Base-by-base conservation (phyloP, 2,329 filamentous ascomycete genomes). In the Hymenoscyphus fraxineus region DNA sequence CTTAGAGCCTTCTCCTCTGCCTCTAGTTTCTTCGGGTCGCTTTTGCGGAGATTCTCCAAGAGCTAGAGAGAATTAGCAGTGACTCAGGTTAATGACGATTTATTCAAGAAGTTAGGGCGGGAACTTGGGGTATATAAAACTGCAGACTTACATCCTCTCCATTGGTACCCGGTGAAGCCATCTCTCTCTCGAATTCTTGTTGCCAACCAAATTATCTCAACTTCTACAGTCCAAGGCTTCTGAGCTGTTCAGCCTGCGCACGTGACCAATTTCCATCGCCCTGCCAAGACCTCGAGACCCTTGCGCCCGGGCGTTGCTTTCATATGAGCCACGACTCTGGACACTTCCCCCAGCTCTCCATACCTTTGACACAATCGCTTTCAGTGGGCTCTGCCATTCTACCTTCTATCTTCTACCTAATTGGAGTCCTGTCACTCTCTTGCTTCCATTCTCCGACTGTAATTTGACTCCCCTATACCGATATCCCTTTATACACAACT, bases 1-100 rank as follows among this genome's bases (percentile, higher is more conserved):
- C 85, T 84, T 72, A 88, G 77, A 64, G 85, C 83, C 71, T 84
- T 81, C 70, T 88, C 81, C 68, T 85, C 81, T 73, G 85, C 82
- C 75, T 87, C 83, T 68, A 83, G 76, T 69, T 84, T 80, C 72
- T 84, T 82, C 31, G 84, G 81, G 76, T 90, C 85, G 66, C 82
- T 82, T 74, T 83, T 80, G 76, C 81, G 82, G 71, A 87, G 80
- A 74, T 80, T 81, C 74, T 84, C 81, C 78, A 88, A 85, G 78
- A 87, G 79, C 85, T 88, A 73, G 64, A 64, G 22, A 54, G 3
- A 62, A 65, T 71, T 60, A 70, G 68, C 70, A 32, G 68, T 65
- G 61, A 55, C 6, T 39, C 59, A 15, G 1, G 2, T 10, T 47
- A 12, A 60, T 10, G 10, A 27, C 3, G 10, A n/a, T 40, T n/a